A percentile compares a stretch with the other conserved stretches of the same genome.
Evolutionary conservation across 177 flowering plant genomes (phyloP).

Genomic region (Vitis hybrid): DNA sequence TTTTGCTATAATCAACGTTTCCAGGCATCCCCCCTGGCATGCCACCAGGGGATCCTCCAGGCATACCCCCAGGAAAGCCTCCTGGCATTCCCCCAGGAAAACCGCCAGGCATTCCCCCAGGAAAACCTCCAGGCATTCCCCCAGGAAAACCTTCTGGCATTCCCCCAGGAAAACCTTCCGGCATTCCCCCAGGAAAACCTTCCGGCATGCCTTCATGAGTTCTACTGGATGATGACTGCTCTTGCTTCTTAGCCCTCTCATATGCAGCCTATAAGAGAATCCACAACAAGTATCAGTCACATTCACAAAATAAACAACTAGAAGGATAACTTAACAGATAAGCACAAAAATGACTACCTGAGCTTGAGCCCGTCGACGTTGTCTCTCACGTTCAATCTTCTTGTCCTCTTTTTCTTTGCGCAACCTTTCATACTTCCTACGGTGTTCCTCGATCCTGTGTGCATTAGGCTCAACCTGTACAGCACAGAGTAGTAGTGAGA

Average conservation of each 20-base stretch:
- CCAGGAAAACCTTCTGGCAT: slow-evolving; percentile 39
- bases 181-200: slow-evolving; percentile 13
- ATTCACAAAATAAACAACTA: background rate
- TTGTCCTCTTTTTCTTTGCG: slow-evolving; percentile 72
- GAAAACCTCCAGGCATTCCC: slow-evolving; percentile 23
- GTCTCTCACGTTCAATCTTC: slow-evolving; percentile 67
- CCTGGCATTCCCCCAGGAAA: slow-evolving; percentile 48
- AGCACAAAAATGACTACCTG: slow-evolving; percentile 40
- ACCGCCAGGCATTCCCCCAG: slow-evolving; percentile 60
- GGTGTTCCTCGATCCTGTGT: slow-evolving; percentile 78
- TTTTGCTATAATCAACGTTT: slow-evolving; percentile 83
- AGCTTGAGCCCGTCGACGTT: slow-evolving; percentile 79
- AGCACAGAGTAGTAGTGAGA: background rate
- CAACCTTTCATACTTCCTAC: slow-evolving; percentile 74
- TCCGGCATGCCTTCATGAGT: slow-evolving; percentile 38
- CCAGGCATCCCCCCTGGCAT: slow-evolving; percentile 73
- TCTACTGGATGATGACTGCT: slow-evolving; percentile 71
- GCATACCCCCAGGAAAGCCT: slow-evolving; percentile 55
- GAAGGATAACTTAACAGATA: background rate
- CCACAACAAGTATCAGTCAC: background rate
- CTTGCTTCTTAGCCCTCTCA: slow-evolving; percentile 88
- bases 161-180: slow-evolving; percentile 3
- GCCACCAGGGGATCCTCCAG: slow-evolving; percentile 29
- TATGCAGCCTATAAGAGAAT: slow-evolving; percentile 73
- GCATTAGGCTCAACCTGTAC: slow-evolving; percentile 83